Evolutionary conservation across 164 flowering plant genomes (phyloP).

Genomic region (Dillenia turbinata): DNA sequence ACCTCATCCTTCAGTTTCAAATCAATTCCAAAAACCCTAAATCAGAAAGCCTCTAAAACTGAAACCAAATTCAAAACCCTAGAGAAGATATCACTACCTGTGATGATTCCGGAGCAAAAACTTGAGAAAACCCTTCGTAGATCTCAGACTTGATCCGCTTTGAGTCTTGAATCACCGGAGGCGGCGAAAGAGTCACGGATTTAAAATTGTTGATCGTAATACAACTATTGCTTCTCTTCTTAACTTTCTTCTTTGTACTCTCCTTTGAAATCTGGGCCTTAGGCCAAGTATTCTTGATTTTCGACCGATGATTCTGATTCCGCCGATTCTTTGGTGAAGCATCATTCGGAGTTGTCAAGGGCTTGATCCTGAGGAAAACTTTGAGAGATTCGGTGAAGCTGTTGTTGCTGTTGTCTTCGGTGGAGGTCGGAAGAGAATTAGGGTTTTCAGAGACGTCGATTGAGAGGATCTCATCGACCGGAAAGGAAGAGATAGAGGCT

Average conservation of each 20-base stretch:
- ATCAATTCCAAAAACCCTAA: neutral
- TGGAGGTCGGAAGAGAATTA: neutral
- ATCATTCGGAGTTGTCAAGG: slow-evolving; percentile 29
- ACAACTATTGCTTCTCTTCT: slow-evolving; percentile 26
- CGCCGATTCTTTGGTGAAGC: slow-evolving; percentile 5
- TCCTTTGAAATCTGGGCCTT: slow-evolving; percentile 30
- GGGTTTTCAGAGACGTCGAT: slow-evolving; percentile 23
- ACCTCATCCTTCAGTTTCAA: slow-evolving; percentile 46
- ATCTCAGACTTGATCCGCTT: slow-evolving; percentile 62
- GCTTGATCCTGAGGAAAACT: slow-evolving; percentile 49
- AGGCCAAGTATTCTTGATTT: slow-evolving; percentile 15
- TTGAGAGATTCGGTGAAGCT: slow-evolving; percentile 34
- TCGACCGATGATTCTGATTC: neutral
- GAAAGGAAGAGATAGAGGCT: slow-evolving; percentile 28
- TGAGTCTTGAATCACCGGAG: slow-evolving; percentile 34
- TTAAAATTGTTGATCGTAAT: slow-evolving; percentile 37
- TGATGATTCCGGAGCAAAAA: slow-evolving; percentile 53
- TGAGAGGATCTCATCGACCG: slow-evolving; percentile 38
- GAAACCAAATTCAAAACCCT: neutral
- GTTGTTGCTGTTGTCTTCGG: neutral
- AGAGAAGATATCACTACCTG: slow-evolving; percentile 44
- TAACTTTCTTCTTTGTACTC: slow-evolving; percentile 15
- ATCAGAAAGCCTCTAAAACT: neutral
- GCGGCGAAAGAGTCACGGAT: slow-evolving; percentile 58
- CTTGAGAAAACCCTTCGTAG: slow-evolving; percentile 73